Percentiles rank a stretch among this genome's conserved stretches.
These are phyloP conservation scores for Mycena vitilis DNA, from an alignment of 768 basidiomycete species.

Conservation along the genomic window DNA sequence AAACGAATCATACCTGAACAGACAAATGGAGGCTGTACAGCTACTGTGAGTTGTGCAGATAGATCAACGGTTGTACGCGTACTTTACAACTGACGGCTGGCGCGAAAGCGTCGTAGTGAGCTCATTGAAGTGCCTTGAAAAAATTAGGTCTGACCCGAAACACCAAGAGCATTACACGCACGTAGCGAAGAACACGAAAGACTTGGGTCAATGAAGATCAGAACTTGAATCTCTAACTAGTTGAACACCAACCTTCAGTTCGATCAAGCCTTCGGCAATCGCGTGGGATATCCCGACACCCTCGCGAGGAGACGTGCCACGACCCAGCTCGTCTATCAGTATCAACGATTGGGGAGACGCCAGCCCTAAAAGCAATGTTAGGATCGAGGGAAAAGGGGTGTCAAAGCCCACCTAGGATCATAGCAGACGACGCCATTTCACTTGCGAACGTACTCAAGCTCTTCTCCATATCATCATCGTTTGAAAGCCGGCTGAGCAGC, in stretches of 20 bases:
- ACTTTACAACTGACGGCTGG: conserved; percentile 87
- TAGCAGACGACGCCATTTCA: conserved; percentile 93
- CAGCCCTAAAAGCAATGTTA: conserved; percentile 60
- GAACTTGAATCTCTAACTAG: neutral
- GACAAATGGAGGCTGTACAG: conserved; percentile 79
- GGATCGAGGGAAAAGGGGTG: neutral
- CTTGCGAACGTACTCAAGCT: conserved; percentile 94
- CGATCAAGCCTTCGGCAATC: conserved; percentile 82
- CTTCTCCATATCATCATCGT: conserved; percentile 93
- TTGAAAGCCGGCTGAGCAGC: conserved; percentile 88
- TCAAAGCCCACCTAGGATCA: conserved; percentile 78
- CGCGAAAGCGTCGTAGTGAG: conserved; percentile 79
- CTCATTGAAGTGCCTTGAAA: conserved; percentile 80
- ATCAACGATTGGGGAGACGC: conserved; percentile 79
- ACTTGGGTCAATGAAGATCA: conserved; percentile 51
- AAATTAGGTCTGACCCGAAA: conserved; percentile 20
- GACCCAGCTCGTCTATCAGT: conserved; percentile 92
- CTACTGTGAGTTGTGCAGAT: neutral
- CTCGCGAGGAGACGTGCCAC: conserved; percentile 89
- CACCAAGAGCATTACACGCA: conserved; percentile 46
- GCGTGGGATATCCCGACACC: conserved; percentile 87
- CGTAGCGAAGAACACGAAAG: conserved; percentile 93
- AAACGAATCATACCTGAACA: conserved; percentile 65
- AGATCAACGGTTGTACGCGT: conserved; percentile 39
- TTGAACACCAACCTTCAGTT: conserved; percentile 64